A percentile compares a stretch with the other conserved stretches of the same genome.
Conservation (phyloP, 148 eudicot species). For the Spergularia marina region DNA sequence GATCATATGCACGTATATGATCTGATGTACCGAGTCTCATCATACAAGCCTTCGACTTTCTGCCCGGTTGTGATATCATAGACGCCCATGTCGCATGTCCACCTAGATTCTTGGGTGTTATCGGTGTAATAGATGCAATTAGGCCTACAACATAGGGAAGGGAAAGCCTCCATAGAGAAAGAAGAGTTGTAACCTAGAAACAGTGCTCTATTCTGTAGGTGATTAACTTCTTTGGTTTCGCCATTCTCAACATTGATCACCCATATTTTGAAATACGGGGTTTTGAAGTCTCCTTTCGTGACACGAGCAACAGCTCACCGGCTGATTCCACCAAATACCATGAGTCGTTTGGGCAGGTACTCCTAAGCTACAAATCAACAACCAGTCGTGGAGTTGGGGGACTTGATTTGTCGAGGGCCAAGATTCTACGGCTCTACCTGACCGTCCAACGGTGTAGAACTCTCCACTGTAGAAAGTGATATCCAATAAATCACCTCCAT, state of each 20-base stretch:
- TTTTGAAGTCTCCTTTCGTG: background rate
- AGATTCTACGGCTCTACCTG: no score
- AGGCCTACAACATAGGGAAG: background rate
- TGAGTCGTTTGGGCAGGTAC: no score
- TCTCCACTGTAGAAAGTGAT: constrained; percentile 1
- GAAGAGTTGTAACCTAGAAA: constrained; percentile 15
- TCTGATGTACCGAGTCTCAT: background rate
- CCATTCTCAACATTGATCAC: constrained; percentile 1
- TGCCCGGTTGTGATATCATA: background rate
- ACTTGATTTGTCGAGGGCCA: background rate
- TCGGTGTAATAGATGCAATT: constrained; percentile 19
- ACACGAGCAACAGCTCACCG: constrained; percentile 5
- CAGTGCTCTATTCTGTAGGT: constrained; percentile 1
- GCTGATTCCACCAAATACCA: constrained; percentile 12
- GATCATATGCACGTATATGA: background rate
- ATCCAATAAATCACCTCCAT: background rate
- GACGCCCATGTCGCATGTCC: background rate
- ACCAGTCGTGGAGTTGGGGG: background rate
- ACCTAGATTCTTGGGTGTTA: background rate
- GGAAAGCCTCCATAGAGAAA: constrained; percentile 14
- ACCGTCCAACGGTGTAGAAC: background rate
- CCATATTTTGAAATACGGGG: constrained; percentile 2
- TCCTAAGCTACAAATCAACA: background rate
- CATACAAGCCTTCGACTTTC: background rate
- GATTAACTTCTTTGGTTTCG: background rate